A percentile compares a stretch with the other conserved stretches of the same genome.
Conservation (phyloP, 2,329 filamentous ascomycete genomes). For the Fusarium udum region DNA sequence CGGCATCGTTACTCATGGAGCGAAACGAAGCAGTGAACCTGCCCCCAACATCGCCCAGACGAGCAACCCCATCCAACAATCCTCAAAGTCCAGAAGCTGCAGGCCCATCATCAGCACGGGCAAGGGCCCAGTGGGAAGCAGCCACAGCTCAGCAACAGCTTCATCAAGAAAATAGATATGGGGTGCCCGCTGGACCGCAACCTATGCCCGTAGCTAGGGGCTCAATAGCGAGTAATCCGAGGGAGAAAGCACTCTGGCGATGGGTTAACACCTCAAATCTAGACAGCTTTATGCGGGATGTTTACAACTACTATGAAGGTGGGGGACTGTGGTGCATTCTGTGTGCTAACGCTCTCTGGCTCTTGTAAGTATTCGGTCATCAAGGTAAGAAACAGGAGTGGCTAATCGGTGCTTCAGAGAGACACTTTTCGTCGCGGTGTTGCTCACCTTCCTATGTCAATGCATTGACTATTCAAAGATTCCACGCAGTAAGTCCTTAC, state of each 20-base stretch:
- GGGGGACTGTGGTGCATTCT: conserved; percentile 88
- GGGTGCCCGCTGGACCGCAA: conserved; percentile 25
- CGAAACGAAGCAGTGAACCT: conserved; percentile 48
- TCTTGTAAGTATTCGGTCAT: conserved; percentile 67
- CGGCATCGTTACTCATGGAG: conserved; percentile 70
- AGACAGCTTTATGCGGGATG: conserved; percentile 84
- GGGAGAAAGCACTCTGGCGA: conserved; percentile 86
- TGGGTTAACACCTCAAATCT: conserved; percentile 93
- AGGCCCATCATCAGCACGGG: conserved; percentile 55
- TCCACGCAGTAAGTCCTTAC: conserved; percentile 67
- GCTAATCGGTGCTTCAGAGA: conserved; percentile 61
- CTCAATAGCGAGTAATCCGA: conserved; percentile 48
- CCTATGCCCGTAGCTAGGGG: conserved; percentile 45
- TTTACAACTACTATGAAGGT: conserved; percentile 86
- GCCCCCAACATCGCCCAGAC: conserved; percentile 30
- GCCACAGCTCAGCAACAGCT: conserved; percentile 61
- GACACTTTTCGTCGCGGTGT: conserved; percentile 81
- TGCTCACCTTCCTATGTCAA: conserved; percentile 84
- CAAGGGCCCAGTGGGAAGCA: conserved; percentile 64
- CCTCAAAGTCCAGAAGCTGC: conserved; percentile 36
- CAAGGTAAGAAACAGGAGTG: background rate
- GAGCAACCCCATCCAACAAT: conserved; percentile 16
- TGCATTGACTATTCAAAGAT: conserved; percentile 85
- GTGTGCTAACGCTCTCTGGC: conserved; percentile 74
- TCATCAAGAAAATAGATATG: conserved; percentile 52